A percentile compares a stretch with the other conserved stretches of the same genome.
Evolutionary conservation across 768 basidiomycete species (phyloP).

Genomic region (Mycena chlorophos): DNA sequence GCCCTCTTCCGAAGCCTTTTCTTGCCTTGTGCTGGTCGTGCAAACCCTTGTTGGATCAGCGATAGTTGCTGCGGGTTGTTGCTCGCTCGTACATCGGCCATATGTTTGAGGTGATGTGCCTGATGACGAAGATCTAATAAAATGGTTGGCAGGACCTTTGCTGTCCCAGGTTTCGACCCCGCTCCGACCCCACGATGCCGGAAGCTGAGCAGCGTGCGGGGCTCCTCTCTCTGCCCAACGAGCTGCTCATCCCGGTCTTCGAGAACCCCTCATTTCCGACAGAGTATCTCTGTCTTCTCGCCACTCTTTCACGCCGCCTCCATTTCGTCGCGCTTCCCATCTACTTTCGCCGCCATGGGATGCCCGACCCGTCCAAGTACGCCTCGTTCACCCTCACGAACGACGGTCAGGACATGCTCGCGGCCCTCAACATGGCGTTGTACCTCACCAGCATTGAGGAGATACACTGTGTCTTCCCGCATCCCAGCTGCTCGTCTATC

Average conservation of each 20-base stretch:
- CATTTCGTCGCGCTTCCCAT: constrained; percentile 19
- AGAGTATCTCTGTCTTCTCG: constrained; percentile 11
- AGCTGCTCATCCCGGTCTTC: constrained; percentile 18
- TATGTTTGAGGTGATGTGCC: neutral
- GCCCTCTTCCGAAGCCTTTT: no score
- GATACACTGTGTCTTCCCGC: constrained; percentile 12
- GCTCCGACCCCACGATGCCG: neutral
- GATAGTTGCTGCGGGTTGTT: no score
- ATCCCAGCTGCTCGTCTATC: constrained; percentile 16
- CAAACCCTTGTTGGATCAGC: neutral
- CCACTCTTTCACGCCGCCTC: constrained; percentile 9
- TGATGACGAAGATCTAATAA: neutral
- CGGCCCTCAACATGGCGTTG: constrained; percentile 19
- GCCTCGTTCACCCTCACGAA: constrained; percentile 5
- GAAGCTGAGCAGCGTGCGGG: neutral
- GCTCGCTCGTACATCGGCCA: neutral
- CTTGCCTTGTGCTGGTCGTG: neutral
- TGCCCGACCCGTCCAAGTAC: constrained; percentile 15
- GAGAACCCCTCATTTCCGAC: constrained; percentile 16
- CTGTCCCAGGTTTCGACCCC: neutral
- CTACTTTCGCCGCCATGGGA: constrained; percentile 16
- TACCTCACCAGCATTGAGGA: constrained; percentile 14
- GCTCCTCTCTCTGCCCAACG: constrained; percentile 19
- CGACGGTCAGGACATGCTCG: constrained; percentile 18
- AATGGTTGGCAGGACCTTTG: neutral